Base-by-base conservation (phyloP, 2,329 filamentous ascomycete species). In the Periconia sp. region DNA sequence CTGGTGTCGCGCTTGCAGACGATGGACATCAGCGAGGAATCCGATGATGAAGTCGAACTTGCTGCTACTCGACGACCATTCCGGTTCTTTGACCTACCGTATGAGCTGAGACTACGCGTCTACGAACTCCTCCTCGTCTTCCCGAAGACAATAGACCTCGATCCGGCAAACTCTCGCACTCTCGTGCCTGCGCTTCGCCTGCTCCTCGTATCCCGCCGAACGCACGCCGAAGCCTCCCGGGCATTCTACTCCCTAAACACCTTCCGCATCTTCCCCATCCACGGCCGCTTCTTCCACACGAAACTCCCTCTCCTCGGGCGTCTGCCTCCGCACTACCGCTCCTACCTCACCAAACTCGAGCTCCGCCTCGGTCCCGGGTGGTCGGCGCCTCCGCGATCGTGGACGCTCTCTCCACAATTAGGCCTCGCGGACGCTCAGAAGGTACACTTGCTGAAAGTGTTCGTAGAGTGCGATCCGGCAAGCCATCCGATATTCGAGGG, bases 351-450 rank as follows among this genome's bases (percentile, higher is more conserved):
- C 1, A 80, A 80, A 0, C 71, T 92, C 3, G 84, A 92, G 66
- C 69, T 92, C 39, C 81, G 87, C 3, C 74, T 92, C 0, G 88
- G 88, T 0, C 87, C 87, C 0, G 87, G 87, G 15, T 92, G 86
- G 82, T 83, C 75, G 48, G 80, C 80, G 43, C 87, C 88, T 11
- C 88, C 88, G 1, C 76, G 75, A 23, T 82, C 84, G 36, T 91
- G 88, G 85, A 81, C 83, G 1, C 83, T 89, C 10, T 85, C 84
- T 51, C 71, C 78, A 4, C 77, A 78, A 1, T 74, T 91, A 1
- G 86, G 87, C 0, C 74, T 92, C 5, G 54, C 64, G 1, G 83
- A 88, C 36, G 87, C 84, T 63, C 68, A 69, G 43, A 81, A 77
- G 34, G 78, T 87, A 15, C 76, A 78, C 21, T 75, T 73, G 11